A percentile compares a stretch with the other conserved stretches of the same genome.
These are phyloP conservation scores for Xylaria sp. DNA, from an alignment of 2,329 filamentous ascomycete species.

Conservation along the genomic window DNA sequence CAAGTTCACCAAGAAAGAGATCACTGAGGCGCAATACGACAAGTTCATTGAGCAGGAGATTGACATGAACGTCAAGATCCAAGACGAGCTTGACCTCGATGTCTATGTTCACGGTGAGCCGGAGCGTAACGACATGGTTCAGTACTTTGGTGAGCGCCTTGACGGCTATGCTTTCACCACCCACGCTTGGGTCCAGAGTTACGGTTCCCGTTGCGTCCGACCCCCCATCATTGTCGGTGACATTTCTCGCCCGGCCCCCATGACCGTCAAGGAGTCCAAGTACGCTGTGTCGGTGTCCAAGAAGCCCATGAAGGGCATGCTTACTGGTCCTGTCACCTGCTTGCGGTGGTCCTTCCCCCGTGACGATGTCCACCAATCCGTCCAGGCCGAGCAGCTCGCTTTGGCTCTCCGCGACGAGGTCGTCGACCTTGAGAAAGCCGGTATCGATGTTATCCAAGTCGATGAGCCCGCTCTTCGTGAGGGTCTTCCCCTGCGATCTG, in stretches of 20 bases:
- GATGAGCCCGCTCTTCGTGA: slow-evolving; percentile 99
- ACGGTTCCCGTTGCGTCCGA: slow-evolving; percentile 97
- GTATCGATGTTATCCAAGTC: slow-evolving; percentile 98
- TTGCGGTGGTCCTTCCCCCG: slow-evolving; percentile 99
- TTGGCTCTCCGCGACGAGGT: slow-evolving; percentile 99
- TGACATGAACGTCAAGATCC: slow-evolving; percentile 90
- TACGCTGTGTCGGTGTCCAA: slow-evolving; percentile 95
- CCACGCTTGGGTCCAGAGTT: slow-evolving; percentile 98
- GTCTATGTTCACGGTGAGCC: slow-evolving; percentile 99
- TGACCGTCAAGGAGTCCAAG: slow-evolving; percentile 99
- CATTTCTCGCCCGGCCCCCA: slow-evolving; percentile 93
- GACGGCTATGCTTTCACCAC: slow-evolving; percentile 99
- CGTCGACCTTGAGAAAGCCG: slow-evolving; percentile 95
- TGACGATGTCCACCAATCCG: slow-evolving; percentile 98
- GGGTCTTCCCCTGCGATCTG: slow-evolving; percentile 94
- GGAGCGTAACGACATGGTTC: slow-evolving; percentile 99
- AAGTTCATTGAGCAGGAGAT: slow-evolving; percentile 99
- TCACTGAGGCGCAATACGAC: slow-evolving; percentile 91
- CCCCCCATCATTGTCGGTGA: slow-evolving; percentile 99
- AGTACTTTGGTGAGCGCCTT: slow-evolving; percentile 99
- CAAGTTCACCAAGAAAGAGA: slow-evolving; percentile 99
- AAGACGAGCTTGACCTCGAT: slow-evolving; percentile 97
- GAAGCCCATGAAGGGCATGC: slow-evolving; percentile 99
- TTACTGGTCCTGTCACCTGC: slow-evolving; percentile 98
- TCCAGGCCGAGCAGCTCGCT: slow-evolving; percentile 98